phyloP scores from a whole-genome alignment of 1,139 yeast genomes.

The Candida anutae region DNA sequence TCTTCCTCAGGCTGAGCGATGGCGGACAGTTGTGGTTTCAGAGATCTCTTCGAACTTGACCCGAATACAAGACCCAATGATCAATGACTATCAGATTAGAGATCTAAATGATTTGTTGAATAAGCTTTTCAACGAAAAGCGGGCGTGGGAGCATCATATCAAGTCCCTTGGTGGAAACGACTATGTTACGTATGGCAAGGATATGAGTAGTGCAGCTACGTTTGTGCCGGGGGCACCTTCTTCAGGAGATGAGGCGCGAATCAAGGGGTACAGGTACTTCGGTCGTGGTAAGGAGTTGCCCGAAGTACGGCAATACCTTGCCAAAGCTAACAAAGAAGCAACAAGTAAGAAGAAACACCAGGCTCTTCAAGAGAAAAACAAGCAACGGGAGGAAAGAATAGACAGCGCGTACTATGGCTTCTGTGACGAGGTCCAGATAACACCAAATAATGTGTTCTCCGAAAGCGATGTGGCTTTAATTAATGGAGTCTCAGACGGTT shows the following conservation, averaged over 20 bases:
- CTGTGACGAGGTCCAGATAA: constrained; percentile 17
- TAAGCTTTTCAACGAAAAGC: constrained; percentile 13
- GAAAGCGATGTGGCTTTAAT: constrained; percentile 5
- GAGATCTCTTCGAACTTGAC: constrained; percentile 60
- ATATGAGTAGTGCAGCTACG: constrained; percentile 18
- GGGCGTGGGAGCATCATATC: constrained; percentile 77
- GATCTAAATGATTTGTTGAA: constrained; percentile 45
- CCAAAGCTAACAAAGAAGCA: constrained; percentile 7
- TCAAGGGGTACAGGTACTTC: constrained; percentile 62
- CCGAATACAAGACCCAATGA: constrained; percentile 54
- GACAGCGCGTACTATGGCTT: constrained; percentile 40
- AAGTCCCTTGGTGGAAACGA: constrained; percentile 17
- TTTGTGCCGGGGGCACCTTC: constrained; percentile 11
- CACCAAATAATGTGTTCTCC: constrained; percentile 1
- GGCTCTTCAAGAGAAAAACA: constrained; percentile 3
- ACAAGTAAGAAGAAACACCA: constrained; percentile 8
- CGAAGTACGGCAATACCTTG: constrained; percentile 54
- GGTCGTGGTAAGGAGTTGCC: constrained; percentile 81
- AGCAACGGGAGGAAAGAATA: constrained; percentile 8
- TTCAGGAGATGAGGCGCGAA: constrained; percentile 9
- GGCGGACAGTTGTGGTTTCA: constrained; percentile 57
- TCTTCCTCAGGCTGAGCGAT: constrained; percentile 65
- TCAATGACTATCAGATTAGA: constrained; percentile 56
- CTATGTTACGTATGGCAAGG: constrained; percentile 7
- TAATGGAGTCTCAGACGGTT: constrained; percentile 2